Percentiles rank a stretch among this genome's conserved stretches.
These are phyloP conservation scores for Limtongozyma cylindracea DNA, from an alignment of 805 yeast genomes.

Conservation along the genomic window DNA sequence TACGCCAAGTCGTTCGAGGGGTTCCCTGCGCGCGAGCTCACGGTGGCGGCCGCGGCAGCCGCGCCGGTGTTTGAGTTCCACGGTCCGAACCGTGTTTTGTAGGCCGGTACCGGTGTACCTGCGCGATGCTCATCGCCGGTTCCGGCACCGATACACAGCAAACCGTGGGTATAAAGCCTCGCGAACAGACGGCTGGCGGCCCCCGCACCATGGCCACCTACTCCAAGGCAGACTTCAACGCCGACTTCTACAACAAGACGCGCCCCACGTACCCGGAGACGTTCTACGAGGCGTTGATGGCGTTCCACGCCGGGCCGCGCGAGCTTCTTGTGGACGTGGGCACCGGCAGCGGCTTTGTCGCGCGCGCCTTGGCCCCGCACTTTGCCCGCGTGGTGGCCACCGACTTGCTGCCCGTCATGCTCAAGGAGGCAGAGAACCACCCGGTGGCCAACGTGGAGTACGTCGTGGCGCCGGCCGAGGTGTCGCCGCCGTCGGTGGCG, in stretches of 20 bases:
- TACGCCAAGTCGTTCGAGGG: too few relatives aligned
- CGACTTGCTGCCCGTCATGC: slow-evolving; percentile 36
- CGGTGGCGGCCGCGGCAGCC: too few relatives aligned
- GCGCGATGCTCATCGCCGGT: too few relatives aligned
- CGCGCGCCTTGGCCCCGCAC: slow-evolving; percentile 19
- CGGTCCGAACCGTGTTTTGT: too few relatives aligned
- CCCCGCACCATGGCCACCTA: slow-evolving; percentile 33
- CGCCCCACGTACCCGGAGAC: slow-evolving; percentile 42
- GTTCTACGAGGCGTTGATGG: slow-evolving; percentile 16
- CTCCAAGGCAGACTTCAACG: slow-evolving; percentile 22
- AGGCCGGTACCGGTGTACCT: too few relatives aligned
- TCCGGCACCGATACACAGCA: too few relatives aligned
- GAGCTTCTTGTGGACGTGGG: slow-evolving; percentile 41
- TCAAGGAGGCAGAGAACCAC: slow-evolving; percentile 7
- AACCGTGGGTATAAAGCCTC: too few relatives aligned
- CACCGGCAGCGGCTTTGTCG: slow-evolving; percentile 61
- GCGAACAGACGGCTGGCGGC: too few relatives aligned
- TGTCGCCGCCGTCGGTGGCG: slow-evolving; percentile 4
- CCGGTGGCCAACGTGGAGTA: slow-evolving; percentile 4
- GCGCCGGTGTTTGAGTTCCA: too few relatives aligned
- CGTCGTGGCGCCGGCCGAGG: slow-evolving; percentile 6
- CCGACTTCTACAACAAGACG: slow-evolving; percentile 24
- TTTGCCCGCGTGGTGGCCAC: slow-evolving; percentile 32
- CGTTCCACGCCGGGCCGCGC: slow-evolving; percentile 12
- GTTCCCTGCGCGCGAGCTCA: too few relatives aligned